phyloP scores from a whole-genome alignment of 352 stramenopile species.

The Aphanomyces cochlioides region DNA sequence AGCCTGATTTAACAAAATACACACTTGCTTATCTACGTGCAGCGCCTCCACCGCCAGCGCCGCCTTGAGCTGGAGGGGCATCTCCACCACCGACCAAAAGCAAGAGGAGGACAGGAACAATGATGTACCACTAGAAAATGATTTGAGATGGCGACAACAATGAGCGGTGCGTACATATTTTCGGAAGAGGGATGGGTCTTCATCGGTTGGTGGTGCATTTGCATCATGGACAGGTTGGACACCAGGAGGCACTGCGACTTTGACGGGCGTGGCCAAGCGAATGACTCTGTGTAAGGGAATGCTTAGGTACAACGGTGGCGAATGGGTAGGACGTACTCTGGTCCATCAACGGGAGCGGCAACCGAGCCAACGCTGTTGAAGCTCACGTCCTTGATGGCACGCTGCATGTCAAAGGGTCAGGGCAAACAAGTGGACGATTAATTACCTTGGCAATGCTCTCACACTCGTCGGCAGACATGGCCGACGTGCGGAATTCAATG shows the following conservation, averaged over 20 bases:
- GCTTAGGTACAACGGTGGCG: background rate
- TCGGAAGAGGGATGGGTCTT: slow-evolving; percentile 75
- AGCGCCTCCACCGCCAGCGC: background rate
- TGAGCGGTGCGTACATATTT: slow-evolving; percentile 60
- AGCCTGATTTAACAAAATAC: slow-evolving; percentile 19
- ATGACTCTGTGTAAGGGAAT: slow-evolving; percentile 12
- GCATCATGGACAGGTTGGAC: slow-evolving; percentile 73
- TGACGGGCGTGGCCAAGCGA: slow-evolving; percentile 38
- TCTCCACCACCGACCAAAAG: slow-evolving; percentile 58
- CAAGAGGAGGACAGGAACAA: slow-evolving; percentile 73
- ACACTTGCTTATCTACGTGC: slow-evolving; percentile 39
- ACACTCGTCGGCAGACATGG: slow-evolving; percentile 41
- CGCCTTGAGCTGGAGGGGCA: slow-evolving; percentile 34
- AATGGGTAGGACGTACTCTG: slow-evolving; percentile 43
- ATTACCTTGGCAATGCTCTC: slow-evolving; percentile 51
- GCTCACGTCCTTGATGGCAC: slow-evolving; percentile 55
- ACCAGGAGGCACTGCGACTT: slow-evolving; percentile 59
- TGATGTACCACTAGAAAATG: slow-evolving; percentile 73
- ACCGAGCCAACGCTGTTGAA: slow-evolving; percentile 54
- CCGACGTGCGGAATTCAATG: slow-evolving; percentile 78
- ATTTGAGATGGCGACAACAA: too few species aligned
- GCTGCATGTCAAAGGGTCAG: slow-evolving; percentile 30
- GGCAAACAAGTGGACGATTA: background rate
- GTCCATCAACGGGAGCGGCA: slow-evolving; percentile 57
- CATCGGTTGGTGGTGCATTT: slow-evolving; percentile 52